These are phyloP conservation scores for Talaromyces sp. DNA, from an alignment of 2,329 filamentous ascomycete genomes.

Conservation along the genomic window DNA sequence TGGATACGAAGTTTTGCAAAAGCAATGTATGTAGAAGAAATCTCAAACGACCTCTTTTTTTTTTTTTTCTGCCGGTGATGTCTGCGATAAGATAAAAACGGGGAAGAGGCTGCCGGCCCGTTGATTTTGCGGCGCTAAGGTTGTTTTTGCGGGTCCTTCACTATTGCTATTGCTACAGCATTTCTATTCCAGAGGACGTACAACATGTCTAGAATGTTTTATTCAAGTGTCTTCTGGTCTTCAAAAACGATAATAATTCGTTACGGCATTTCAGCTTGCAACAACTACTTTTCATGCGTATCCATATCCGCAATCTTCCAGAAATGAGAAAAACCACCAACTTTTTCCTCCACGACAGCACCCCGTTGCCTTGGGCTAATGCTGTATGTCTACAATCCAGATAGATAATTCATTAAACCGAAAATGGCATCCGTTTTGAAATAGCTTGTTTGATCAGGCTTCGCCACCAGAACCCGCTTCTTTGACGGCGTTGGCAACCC, in stretches of 20 bases:
- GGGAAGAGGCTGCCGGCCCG: slow-evolving; percentile 29
- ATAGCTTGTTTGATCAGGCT: not conserved
- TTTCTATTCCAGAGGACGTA: too few relatives aligned
- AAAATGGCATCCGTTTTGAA: not conserved
- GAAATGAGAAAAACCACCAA: not conserved
- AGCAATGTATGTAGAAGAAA: not conserved
- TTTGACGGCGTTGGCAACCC: slow-evolving; percentile 71
- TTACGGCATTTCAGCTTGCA: not conserved
- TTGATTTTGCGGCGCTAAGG: slow-evolving; percentile 29
- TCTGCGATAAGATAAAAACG: slow-evolving; percentile 21
- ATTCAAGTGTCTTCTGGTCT: not conserved
- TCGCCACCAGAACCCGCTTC: slow-evolving; percentile 39
- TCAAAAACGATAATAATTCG: not conserved
- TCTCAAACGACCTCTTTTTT: not conserved
- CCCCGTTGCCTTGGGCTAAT: not conserved
- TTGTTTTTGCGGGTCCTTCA: slow-evolving; percentile 18
- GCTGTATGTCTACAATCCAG: not conserved
- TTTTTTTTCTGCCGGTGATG: slow-evolving; percentile 10
- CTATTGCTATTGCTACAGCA: not conserved
- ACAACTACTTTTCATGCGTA: not conserved
- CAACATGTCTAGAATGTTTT: not conserved
- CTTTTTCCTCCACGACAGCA: not conserved
- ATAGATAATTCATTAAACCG: not conserved
- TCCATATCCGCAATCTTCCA: not conserved
- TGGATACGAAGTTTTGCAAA: not conserved